Evolutionary conservation across 2,329 filamentous ascomycete genomes (phyloP), one percentile per base, ranked within the genome.

Genomic region (Penicillium glabrum): DNA sequence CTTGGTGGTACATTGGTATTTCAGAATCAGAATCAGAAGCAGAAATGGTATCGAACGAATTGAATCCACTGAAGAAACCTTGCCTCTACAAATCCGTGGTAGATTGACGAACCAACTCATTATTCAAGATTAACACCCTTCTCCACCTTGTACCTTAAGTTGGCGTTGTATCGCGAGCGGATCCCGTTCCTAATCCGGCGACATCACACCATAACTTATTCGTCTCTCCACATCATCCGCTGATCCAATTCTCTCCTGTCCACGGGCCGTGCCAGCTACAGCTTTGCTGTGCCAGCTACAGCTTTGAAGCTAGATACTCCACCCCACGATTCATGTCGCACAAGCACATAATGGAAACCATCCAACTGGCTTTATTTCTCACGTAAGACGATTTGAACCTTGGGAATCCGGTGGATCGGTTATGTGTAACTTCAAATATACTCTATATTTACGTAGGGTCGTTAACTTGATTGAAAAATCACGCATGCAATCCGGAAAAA

Each of bases 201-300:
- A 56, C 43, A 27, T 27, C 24, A 47, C 33, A 44, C 41, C 13
- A 33, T 14, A 27, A 27, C 19, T 29, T 11, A 14, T 52, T 39
- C 27, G 13, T 19, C 27, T 43, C 46, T 27, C 52, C 44, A 35
- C 51, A 44, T 27, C 35, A 47, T 54, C 14, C 46, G 41, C 27
- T 46, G 33, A 41, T 37, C 35, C 35, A 27, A 5, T 24, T 23
- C 24, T 23, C 19, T 35, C 23, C 46, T 41, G 46, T 53, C 54
- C 47, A 57, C 58, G 58, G 58, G 58, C 58, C 58, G 58, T 54
- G 51, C 58, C 57, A 59, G 57, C 54, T 59, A 46, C 24, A 46
- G 43, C 52, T 51, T 24, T 19, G 16, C 23, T 23, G 58, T 54
- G 51, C 58, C 57, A 59, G 57, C 54, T 59, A 46, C 24, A 46